phyloP scores from a whole-genome alignment of 2,329 filamentous ascomycete genomes.

The Chlorencoelia australis region DNA sequence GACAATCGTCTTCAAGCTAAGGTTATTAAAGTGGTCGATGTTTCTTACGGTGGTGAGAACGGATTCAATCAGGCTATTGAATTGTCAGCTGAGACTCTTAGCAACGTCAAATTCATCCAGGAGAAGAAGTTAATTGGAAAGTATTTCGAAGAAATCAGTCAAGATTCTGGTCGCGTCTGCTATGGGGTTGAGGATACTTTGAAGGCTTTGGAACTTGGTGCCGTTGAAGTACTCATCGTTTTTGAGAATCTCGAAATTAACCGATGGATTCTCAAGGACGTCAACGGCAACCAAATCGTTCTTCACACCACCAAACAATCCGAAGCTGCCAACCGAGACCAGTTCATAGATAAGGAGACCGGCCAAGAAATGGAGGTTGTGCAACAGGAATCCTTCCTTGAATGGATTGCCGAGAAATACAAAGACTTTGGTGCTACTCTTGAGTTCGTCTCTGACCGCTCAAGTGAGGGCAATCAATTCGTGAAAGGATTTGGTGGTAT shows the following conservation, averaged over 20 bases:
- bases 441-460: constrained; percentile 96
- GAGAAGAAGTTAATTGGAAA: constrained; percentile 99
- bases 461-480: constrained; percentile 98
- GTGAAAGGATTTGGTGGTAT: constrained; percentile 99
- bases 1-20: constrained; percentile 83
- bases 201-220: constrained; percentile 91
- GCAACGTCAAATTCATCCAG: constrained; percentile 99
- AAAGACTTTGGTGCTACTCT: constrained; percentile 93
- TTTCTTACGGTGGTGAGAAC: constrained; percentile 98
- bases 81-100: constrained; percentile 83
- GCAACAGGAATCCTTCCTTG: constrained; percentile 85
- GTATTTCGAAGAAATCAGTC: constrained; percentile 98
- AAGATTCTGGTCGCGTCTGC: constrained; percentile 93
- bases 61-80: constrained; percentile 99
- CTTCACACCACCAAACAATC: constrained; percentile 83
- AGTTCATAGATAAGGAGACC: constrained; percentile 92
- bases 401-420: constrained; percentile 98
- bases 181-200: constrained; percentile 97
- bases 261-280: constrained; percentile 80
- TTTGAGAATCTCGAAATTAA: constrained; percentile 96
- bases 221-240: constrained; percentile 87
- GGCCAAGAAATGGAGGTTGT: constrained; percentile 96
- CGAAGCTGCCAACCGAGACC: constrained; percentile 62
- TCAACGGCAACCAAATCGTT: constrained; percentile 59
- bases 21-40: constrained; percentile 99